phyloP scores from a whole-genome alignment of 2,329 filamentous ascomycete species.

The Colletotrichum incanum region DNA sequence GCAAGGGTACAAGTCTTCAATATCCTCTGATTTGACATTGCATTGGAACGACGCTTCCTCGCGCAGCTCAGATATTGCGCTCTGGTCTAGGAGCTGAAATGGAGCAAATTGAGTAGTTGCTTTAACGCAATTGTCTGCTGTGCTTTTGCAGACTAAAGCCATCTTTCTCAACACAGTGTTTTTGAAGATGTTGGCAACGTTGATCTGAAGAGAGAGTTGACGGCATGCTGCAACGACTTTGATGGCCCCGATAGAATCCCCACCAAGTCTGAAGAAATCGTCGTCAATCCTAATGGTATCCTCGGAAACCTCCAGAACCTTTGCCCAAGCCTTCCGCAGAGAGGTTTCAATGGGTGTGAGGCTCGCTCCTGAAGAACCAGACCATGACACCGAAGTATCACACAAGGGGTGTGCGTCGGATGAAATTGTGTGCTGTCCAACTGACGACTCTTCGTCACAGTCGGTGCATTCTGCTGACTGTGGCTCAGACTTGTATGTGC shows the following conservation, averaged over 20 bases:
- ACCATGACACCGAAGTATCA: not conserved
- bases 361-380: not conserved
- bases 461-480: not conserved
- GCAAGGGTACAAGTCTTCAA: slow-evolving; percentile 46
- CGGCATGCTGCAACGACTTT: slow-evolving; percentile 43
- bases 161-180: slow-evolving; percentile 20
- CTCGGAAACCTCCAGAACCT: slow-evolving; percentile 30
- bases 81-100: slow-evolving; percentile 3
- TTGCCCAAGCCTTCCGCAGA: slow-evolving; percentile 37
- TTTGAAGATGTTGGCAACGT: slow-evolving; percentile 35
- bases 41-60: slow-evolving; percentile 31
- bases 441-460: slow-evolving; percentile 9
- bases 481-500: not conserved
- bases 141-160: slow-evolving; percentile 26
- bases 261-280: slow-evolving; percentile 47
- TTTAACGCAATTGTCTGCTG: accelerated
- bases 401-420: not conserved
- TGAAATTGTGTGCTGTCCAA: slow-evolving; percentile 1
- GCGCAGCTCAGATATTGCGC: not conserved
- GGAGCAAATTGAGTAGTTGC: not conserved
- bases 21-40: not conserved
- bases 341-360: slow-evolving; percentile 2
- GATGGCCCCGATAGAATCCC: slow-evolving; percentile 49
- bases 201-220: slow-evolving; percentile 12
- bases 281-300: slow-evolving; percentile 50